Conservation (phyloP, 2,329 filamentous ascomycete species). For the Venturia pyrina region DNA sequence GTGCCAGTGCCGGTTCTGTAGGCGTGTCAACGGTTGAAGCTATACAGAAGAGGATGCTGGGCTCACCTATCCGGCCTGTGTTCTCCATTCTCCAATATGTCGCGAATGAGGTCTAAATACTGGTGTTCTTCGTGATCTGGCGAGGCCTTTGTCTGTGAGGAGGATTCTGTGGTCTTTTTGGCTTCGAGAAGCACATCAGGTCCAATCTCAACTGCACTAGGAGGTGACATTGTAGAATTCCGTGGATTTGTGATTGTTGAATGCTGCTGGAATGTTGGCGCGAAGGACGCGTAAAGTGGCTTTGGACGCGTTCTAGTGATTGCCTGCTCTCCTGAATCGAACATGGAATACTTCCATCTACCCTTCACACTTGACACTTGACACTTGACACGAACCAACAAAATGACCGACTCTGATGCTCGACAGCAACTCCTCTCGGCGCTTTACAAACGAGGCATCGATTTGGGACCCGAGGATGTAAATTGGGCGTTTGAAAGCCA, state of each 20-base stretch:
- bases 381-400: background rate
- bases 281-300: background rate
- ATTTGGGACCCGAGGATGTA: constrained; percentile 36
- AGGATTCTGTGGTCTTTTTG: background rate
- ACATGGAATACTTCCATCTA: background rate
- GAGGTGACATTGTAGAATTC: background rate
- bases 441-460: constrained; percentile 34
- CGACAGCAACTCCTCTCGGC: constrained; percentile 27
- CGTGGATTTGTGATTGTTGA: background rate
- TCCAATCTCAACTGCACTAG: constrained; percentile 19
- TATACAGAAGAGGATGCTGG: background rate
- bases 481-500: constrained; percentile 36
- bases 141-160: background rate
- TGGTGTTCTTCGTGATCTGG: constrained; percentile 74
- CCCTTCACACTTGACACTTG: background rate
- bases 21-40: background rate
- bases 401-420: constrained; percentile 5
- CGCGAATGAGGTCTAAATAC: constrained; percentile 80
- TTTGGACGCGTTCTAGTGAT: background rate
- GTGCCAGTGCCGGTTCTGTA: constrained; percentile 85
- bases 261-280: background rate
- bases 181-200: constrained; percentile 18
- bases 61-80: constrained; percentile 75
- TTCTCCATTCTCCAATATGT: constrained; percentile 76
- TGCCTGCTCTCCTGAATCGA: background rate